A percentile compares a stretch with the other conserved stretches of the same genome.
These are phyloP conservation scores for Podila epicladia DNA, from an alignment of 192 early-diverging fungal genomes.

Conservation along the genomic window DNA sequence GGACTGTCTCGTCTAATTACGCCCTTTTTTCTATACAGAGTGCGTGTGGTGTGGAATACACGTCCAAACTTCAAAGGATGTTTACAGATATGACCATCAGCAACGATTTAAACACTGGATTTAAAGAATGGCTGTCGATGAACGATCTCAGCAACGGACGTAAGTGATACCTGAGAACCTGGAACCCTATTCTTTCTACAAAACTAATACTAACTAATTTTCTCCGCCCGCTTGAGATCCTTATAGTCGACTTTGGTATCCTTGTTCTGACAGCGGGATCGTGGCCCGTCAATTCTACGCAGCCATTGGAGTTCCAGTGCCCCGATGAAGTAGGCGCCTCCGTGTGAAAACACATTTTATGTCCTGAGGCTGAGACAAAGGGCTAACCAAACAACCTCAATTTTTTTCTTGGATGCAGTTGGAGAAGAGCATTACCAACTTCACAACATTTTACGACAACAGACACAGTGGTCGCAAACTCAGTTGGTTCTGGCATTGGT, in stretches of 20 bases:
- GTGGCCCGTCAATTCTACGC: slow-evolving; percentile 80
- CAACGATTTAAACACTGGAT: slow-evolving; percentile 68
- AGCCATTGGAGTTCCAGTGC: slow-evolving; percentile 77
- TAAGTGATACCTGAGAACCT: slow-evolving; percentile 27
- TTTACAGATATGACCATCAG: slow-evolving; percentile 87
- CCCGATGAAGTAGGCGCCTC: slow-evolving; percentile 76
- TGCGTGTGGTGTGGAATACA: slow-evolving; percentile 88
- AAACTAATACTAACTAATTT: not conserved
- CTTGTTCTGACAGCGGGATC: slow-evolving; percentile 83
- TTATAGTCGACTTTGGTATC: slow-evolving; percentile 73
- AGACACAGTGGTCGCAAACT: slow-evolving; percentile 81
- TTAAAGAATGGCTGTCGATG: slow-evolving; percentile 55
- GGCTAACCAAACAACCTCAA: not conserved
- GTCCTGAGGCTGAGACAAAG: not conserved
- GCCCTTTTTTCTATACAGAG: slow-evolving; percentile 42
- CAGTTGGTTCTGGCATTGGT: slow-evolving; percentile 85
- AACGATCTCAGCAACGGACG: slow-evolving; percentile 59
- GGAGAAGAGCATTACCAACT: slow-evolving; percentile 73
- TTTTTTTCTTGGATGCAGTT: slow-evolving; percentile 52
- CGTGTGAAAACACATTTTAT: not conserved
- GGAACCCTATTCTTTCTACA: not conserved
- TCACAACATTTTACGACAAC: slow-evolving; percentile 76
- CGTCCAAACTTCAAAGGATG: slow-evolving; percentile 86
- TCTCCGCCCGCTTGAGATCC: not conserved
- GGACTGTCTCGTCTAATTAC: slow-evolving; percentile 1